Evolutionary conservation across 169 alveolate species (phyloP), one percentile per base, ranked within the genome.

Genomic region (Plasmodium cynomolgi): DNA sequence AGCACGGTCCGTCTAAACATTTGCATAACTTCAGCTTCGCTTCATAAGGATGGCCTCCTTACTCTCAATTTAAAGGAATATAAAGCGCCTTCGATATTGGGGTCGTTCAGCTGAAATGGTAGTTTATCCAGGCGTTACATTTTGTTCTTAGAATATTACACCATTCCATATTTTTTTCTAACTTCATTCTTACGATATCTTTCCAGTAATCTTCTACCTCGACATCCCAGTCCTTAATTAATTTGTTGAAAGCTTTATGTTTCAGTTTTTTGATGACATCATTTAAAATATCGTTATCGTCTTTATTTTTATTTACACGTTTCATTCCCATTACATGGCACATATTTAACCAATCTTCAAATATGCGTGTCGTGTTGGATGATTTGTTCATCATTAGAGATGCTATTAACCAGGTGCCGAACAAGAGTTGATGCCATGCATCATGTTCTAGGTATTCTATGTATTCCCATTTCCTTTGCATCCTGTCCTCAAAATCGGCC

Each of bases 101-200:
- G 37, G 11, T 20, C 41, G 37, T 29, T 68, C 37, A 68, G 7
- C 17, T 26, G 37, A 23, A 68, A 26, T 68, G 31, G 37, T 20
- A 68, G 17, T 34, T 83, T 33, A 58, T 50, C 91, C 80, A 83
- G 1, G 47, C 7, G 39, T 83, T 56, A 58, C 91, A 83, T 31
- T 56, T 33, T 83, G 54, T 81, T 56, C 47, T 83, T 34, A 56
- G 37, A 33, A 8, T 13, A n/a, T 33, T 83, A 83, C 58, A 72
- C 81, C 91, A 83, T 62, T 56, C 81, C 58, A 33, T 20, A 83
- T 83, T 83, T 34, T 83, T 83, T 62, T 56, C 81, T 20, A 56
- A 17, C 73, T 50, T 83, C 80, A 83, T 83, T 56, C 72, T 31
- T 11, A 83, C 29, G 5, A 83, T 62, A 11, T 31, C 26, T n/a